A percentile compares a stretch with the other conserved stretches of the same genome.
Conservation (phyloP, 202 grass and related monocot genomes). For the Saccharum hybrid region DNA sequence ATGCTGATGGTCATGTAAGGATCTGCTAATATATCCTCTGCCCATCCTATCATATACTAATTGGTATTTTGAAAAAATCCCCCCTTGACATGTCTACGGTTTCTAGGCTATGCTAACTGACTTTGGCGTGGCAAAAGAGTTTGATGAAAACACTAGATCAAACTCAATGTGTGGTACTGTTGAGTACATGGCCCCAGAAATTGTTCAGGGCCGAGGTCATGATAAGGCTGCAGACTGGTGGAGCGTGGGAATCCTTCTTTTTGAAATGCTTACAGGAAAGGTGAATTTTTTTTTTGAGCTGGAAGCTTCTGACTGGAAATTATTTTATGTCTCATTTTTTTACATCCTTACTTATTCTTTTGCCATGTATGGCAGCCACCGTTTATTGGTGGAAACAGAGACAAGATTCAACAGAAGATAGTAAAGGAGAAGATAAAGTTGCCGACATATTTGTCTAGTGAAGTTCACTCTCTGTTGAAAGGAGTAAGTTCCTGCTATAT, state of each 20-base stretch:
- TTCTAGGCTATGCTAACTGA: slow-evolving; percentile 89
- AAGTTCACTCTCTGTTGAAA: slow-evolving; percentile 94
- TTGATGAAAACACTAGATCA: slow-evolving; percentile 95
- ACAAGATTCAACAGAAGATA: slow-evolving; percentile 94
- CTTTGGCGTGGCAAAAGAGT: slow-evolving; percentile 95
- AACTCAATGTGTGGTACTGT: slow-evolving; percentile 95
- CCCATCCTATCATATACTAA: not conserved
- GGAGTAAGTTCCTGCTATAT: slow-evolving; percentile 65
- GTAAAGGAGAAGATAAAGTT: slow-evolving; percentile 94
- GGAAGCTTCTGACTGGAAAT: slow-evolving; percentile 17
- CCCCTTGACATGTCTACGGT: not conserved
- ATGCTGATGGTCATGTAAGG: slow-evolving; percentile 92
- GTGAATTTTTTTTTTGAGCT: slow-evolving; percentile 47
- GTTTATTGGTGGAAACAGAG: slow-evolving; percentile 77
- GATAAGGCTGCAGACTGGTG: slow-evolving; percentile 99
- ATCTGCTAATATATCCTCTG: not conserved
- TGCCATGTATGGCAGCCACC: slow-evolving; percentile 68
- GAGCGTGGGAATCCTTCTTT: slow-evolving; percentile 96
- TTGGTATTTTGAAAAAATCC: not conserved
- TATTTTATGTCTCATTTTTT: not conserved
- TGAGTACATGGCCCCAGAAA: slow-evolving; percentile 99
- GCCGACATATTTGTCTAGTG: slow-evolving; percentile 71
- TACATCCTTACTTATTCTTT: slow-evolving; percentile 22
- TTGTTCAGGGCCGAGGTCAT: slow-evolving; percentile 85
- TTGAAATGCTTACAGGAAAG: slow-evolving; percentile 99